phyloP scores from a whole-genome alignment of 805 yeast genomes.

The Wickerhamomyces chambardii region DNA sequence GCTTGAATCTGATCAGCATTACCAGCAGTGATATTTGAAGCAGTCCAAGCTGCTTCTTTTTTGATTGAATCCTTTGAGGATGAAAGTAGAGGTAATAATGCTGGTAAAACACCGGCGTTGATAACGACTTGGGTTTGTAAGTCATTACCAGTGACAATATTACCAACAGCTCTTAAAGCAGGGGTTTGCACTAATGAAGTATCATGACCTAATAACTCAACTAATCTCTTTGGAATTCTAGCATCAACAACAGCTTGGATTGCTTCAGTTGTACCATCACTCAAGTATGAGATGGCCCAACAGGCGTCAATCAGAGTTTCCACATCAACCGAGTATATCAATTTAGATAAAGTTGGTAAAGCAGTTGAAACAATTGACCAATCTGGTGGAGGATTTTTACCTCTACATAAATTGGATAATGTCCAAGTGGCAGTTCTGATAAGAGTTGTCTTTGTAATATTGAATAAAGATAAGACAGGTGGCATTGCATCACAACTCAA shows the following conservation, averaged over 20 bases:
- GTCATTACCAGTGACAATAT: slow-evolving; percentile 96
- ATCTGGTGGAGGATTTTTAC: slow-evolving; percentile 93
- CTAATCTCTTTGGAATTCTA: slow-evolving; percentile 89
- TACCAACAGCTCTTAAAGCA: slow-evolving; percentile 94
- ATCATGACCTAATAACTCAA: slow-evolving; percentile 80
- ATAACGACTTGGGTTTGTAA: slow-evolving; percentile 91
- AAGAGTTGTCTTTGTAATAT: slow-evolving; percentile 77
- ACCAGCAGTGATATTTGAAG: slow-evolving; percentile 97
- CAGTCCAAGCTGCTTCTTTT: slow-evolving; percentile 99
- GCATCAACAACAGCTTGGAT: slow-evolving; percentile 97
- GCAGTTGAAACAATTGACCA: slow-evolving; percentile 85
- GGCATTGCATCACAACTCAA: slow-evolving; percentile 79
- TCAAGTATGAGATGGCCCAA: slow-evolving; percentile 95
- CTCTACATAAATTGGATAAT: slow-evolving; percentile 91
- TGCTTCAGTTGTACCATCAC: slow-evolving; percentile 89
- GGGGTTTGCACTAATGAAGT: slow-evolving; percentile 91
- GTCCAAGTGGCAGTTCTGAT: slow-evolving; percentile 99
- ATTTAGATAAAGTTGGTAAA: slow-evolving; percentile 83
- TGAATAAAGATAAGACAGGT: slow-evolving; percentile 74
- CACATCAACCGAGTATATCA: slow-evolving; percentile 82
- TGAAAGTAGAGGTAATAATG: slow-evolving; percentile 68
- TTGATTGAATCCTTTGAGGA: slow-evolving; percentile 88
- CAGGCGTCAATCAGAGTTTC: slow-evolving; percentile 96
- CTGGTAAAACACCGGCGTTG: slow-evolving; percentile 85
- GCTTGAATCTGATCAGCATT: slow-evolving; percentile 93